Evolutionary conservation across 768 basidiomycete species (phyloP), one percentile per base, ranked within the genome.

Genomic region (Phaffia australis): DNA sequence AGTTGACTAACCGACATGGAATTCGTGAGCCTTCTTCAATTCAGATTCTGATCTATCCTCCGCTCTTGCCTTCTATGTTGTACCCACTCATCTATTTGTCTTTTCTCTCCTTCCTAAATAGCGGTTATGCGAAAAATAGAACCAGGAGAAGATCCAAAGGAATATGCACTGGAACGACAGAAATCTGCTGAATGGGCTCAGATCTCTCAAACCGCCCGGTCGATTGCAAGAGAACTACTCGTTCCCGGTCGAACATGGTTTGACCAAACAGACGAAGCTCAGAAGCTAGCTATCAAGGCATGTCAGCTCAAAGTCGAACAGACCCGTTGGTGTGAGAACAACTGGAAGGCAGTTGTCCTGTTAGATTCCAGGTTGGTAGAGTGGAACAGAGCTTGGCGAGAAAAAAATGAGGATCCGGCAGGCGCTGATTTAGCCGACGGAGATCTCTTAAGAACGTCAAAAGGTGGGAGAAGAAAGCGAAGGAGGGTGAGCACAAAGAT

Each of bases 311-410:
- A 60, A 46, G 59, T 60, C 46, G 59, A 60, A 16, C 59, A 60
- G 46, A 60, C 46, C 46, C 59, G 59, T 18, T 60, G 59, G 59
- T 60, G 59, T 29, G 35, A 60, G 59, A 49, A 60, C 47, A 46
- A 60, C n/a, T 60, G 59, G 59, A 60, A 60, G 47, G 59, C 59
- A 27, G 46, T 48, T 25, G 50, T 60, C 59, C 25, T 60, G 59
- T 49, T 60, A 25, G 59, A 60, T 19, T 60, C 59, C 15, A 46
- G 59, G 19, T 49, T 60, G 3, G 59, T 60, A 46, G 59, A 60
- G 42, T 60, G 59, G 59, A 60, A 60, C 59, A 46, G 59, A 19
- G 47, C 59, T 16, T 60, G 59, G 59, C 47, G 50, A 49, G 59
- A 60, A 25, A 60, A 60, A 46, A 46, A 60, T 42, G 35, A 42